Conservation (phyloP, 2,329 filamentous ascomycete species). For the Aspergillus proliferans region DNA sequence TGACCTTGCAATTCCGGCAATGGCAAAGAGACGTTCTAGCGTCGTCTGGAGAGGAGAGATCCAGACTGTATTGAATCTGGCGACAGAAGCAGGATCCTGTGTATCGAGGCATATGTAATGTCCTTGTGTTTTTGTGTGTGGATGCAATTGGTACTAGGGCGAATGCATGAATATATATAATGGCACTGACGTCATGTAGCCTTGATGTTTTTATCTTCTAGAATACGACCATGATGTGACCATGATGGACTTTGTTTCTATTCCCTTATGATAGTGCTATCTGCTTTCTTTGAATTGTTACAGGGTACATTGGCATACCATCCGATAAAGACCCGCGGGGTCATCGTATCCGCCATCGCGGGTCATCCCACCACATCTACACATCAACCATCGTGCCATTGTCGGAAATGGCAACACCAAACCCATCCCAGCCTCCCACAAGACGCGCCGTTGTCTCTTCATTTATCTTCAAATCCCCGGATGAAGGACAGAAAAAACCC, state of each 20-base stretch:
- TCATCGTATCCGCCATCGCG: not conserved
- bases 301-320: no score
- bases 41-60: constrained; percentile 40
- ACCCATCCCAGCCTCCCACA: constrained; percentile 11
- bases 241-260: not conserved
- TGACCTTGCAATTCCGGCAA: constrained; percentile 48
- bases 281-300: no score
- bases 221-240: not conserved
- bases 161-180: not conserved
- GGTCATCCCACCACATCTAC: no score
- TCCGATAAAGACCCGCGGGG: no score
- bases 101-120: constrained; percentile 20
- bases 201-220: not conserved
- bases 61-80: constrained; percentile 42
- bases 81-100: constrained; percentile 46
- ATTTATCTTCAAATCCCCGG: constrained; percentile 34
- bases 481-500: constrained; percentile 20
- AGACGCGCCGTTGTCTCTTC: constrained; percentile 38
- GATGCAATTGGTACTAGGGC: not conserved
- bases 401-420: constrained; percentile 4
- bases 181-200: not conserved
- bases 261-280: not conserved
- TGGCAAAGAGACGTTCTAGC: constrained; percentile 50
- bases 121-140: no score
- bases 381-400: not conserved